Evolutionary conservation across 352 stramenopile species (phyloP).

Genomic region (Phytopythium litorale): DNA sequence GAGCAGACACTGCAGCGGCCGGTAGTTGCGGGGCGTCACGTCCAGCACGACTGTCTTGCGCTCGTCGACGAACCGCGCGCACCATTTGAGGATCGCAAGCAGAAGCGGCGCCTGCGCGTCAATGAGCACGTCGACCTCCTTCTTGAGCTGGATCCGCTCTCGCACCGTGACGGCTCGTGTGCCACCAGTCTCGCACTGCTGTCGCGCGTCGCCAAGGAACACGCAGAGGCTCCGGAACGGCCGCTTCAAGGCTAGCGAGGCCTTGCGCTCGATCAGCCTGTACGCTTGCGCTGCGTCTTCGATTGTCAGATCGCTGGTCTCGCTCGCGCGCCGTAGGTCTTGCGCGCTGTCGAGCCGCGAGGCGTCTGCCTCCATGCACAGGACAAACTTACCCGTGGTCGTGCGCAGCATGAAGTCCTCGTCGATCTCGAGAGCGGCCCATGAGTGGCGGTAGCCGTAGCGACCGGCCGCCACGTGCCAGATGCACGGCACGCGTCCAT

Average conservation of each 20-base stretch:
- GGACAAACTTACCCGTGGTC: slow-evolving; percentile 57
- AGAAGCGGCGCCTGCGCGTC: slow-evolving; percentile 54
- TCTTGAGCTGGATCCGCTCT: slow-evolving; percentile 45
- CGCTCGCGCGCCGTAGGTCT: slow-evolving; percentile 27
- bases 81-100: slow-evolving; percentile 57
- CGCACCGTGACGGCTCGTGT: slow-evolving; percentile 44
- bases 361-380: slow-evolving; percentile 63
- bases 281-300: slow-evolving; percentile 64
- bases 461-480: slow-evolving; percentile 46
- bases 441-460: slow-evolving; percentile 66
- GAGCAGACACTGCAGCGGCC: slow-evolving; percentile 32
- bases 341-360: slow-evolving; percentile 49
- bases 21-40: slow-evolving; percentile 51
- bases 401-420: slow-evolving; percentile 51
- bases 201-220: slow-evolving; percentile 48
- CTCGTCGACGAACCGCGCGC: slow-evolving; percentile 38
- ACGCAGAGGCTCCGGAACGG: slow-evolving; percentile 58
- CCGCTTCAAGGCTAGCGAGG: slow-evolving; percentile 31
- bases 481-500: slow-evolving; percentile 50
- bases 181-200: slow-evolving; percentile 48
- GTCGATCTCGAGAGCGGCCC: slow-evolving; percentile 40
- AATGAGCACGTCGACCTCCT: slow-evolving; percentile 68
- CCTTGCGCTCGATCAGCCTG: slow-evolving; percentile 48
- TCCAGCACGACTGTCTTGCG: slow-evolving; percentile 56
- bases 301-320: slow-evolving; percentile 41